A percentile compares a stretch with the other conserved stretches of the same genome.
These are phyloP conservation scores for Lithospermum erythrorhizon DNA, from an alignment of 257 asterid species.

Conservation along the genomic window DNA sequence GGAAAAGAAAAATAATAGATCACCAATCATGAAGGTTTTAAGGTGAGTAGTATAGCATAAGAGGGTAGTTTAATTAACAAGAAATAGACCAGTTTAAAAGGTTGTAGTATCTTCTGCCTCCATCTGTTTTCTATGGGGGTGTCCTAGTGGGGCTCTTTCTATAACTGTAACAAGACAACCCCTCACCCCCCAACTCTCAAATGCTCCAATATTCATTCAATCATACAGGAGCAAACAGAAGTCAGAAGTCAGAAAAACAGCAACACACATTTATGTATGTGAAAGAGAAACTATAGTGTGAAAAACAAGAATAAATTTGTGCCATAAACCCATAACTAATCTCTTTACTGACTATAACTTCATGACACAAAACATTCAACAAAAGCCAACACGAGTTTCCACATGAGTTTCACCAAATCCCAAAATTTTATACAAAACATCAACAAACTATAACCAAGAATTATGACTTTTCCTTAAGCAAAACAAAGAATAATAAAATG, in stretches of 20 bases:
- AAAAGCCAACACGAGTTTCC: too few species aligned
- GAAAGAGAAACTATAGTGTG: neutral
- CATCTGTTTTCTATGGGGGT: neutral
- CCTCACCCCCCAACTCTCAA: neutral
- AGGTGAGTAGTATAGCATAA: too few species aligned
- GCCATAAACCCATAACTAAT: neutral
- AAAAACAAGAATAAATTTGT: neutral
- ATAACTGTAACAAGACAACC: neutral
- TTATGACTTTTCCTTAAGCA: neutral
- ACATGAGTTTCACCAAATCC: constrained; percentile 6
- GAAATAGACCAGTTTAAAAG: neutral
- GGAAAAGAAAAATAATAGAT: too few species aligned
- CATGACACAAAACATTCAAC: too few species aligned
- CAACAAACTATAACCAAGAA: too few species aligned
- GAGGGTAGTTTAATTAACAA: neutral
- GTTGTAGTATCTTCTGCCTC: neutral
- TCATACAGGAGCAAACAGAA: neutral
- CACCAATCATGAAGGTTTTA: too few species aligned
- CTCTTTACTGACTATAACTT: neutral
- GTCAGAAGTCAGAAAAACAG: neutral
- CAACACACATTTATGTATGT: neutral
- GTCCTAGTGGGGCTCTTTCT: neutral
- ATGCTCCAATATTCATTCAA: neutral
- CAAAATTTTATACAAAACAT: neutral
- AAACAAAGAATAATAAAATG: neutral